A percentile compares a stretch with the other conserved stretches of the same genome.
Evolutionary conservation across 176 grass and related monocot genomes (phyloP).

Genomic region (Elymus sibiricus): DNA sequence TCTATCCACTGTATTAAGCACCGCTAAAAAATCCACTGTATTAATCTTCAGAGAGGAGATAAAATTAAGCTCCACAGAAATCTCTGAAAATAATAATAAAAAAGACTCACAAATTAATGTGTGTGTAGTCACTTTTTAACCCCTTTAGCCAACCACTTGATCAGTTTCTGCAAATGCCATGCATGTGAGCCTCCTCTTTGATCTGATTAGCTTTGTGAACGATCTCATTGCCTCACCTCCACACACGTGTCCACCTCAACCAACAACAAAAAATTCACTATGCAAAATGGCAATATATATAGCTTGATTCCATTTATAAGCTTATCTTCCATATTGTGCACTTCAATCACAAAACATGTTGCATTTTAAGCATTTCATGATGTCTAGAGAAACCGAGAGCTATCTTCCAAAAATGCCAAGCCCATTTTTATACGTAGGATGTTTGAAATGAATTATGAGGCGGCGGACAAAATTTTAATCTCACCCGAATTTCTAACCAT

Average conservation of each 20-base stretch:
- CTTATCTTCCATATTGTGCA: neutral
- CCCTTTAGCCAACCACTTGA: too few species aligned
- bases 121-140: too few species aligned
- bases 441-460: neutral
- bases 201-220: constrained; percentile 13
- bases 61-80: neutral
- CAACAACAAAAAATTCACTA: neutral
- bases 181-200: neutral
- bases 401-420: neutral
- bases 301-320: neutral
- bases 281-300: too few species aligned
- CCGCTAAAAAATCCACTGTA: too few species aligned
- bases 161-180: too few species aligned
- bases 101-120: neutral
- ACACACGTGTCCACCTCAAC: neutral
- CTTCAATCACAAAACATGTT: neutral
- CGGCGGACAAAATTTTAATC: neutral
- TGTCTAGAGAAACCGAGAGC: neutral
- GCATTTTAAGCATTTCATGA: neutral
- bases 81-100: neutral
- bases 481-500: neutral
- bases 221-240: neutral
- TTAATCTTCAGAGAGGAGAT: neutral
- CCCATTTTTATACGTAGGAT: neutral
- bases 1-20: neutral